Percentiles rank a stretch among this genome's conserved stretches.
phyloP scores from a whole-genome alignment of 2,329 filamentous ascomycete species.

The Nemania bipapillata region DNA sequence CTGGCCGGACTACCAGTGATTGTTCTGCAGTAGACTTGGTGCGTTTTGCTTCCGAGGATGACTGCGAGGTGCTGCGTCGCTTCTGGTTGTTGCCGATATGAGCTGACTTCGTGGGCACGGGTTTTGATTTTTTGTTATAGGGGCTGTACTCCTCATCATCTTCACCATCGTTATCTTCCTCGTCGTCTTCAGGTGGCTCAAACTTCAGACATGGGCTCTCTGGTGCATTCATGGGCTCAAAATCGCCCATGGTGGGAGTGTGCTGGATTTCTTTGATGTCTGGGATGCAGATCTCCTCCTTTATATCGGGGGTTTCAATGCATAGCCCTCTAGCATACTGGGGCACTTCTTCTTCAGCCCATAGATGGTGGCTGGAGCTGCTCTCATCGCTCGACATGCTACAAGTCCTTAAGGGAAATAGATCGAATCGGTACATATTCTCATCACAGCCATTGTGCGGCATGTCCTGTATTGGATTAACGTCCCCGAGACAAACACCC shows the following conservation, averaged over 20 bases:
- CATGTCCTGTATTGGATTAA: conserved; percentile 50
- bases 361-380: conserved; percentile 39
- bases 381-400: conserved; percentile 53
- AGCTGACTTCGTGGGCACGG: conserved; percentile 28
- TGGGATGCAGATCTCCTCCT: conserved; percentile 46
- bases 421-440: conserved; percentile 35
- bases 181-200: conserved; percentile 35
- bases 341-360: conserved; percentile 37
- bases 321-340: conserved; percentile 41
- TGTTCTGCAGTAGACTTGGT: conserved; percentile 42
- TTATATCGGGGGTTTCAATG: conserved; percentile 44
- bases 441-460: conserved; percentile 49
- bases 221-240: conserved; percentile 40
- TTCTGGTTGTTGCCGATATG: conserved; percentile 44
- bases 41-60: conserved; percentile 41
- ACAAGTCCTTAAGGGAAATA: conserved; percentile 46
- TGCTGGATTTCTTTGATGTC: conserved; percentile 32
- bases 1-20: conserved; percentile 29
- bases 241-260: conserved; percentile 41
- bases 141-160: conserved; percentile 44
- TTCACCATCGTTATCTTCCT: conserved; percentile 44
- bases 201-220: conserved; percentile 38
- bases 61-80: conserved; percentile 38
- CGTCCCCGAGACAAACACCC: conserved; percentile 52
- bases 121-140: conserved; percentile 39